phyloP scores from a whole-genome alignment of 306 rosid genomes.

The Gastrolobium villosum region DNA sequence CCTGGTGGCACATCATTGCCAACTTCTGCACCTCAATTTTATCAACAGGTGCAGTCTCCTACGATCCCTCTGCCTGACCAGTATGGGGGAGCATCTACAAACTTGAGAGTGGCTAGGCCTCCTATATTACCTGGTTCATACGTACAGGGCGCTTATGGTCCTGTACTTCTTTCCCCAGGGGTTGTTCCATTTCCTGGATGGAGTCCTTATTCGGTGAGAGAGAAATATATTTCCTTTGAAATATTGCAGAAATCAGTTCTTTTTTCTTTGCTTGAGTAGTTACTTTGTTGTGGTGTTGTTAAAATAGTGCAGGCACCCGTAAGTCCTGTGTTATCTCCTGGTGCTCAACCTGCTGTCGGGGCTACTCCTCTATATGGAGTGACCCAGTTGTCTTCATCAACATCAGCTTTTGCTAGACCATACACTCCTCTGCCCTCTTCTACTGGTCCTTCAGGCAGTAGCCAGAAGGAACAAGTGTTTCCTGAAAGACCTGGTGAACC shows the following conservation, averaged over 20 bases:
- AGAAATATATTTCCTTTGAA: slow-evolving; percentile 15
- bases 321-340: slow-evolving; percentile 83
- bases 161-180: slow-evolving; percentile 80
- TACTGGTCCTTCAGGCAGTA: slow-evolving; percentile 60
- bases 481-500: slow-evolving; percentile 93
- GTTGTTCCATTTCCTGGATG: slow-evolving; percentile 84
- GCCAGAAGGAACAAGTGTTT: slow-evolving; percentile 66
- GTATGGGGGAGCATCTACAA: slow-evolving; percentile 74
- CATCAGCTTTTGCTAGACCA: slow-evolving; percentile 76
- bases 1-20: slow-evolving; percentile 76
- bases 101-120: slow-evolving; percentile 88
- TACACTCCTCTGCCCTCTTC: slow-evolving; percentile 68
- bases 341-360: slow-evolving; percentile 81
- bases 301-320: slow-evolving; percentile 78
- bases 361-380: slow-evolving; percentile 81
- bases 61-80: slow-evolving; percentile 78
- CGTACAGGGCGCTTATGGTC: slow-evolving; percentile 87
- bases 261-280: background rate
- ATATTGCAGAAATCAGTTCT: slow-evolving; percentile 11
- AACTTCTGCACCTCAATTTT: slow-evolving; percentile 89
- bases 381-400: slow-evolving; percentile 75
- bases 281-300: slow-evolving; percentile 23
- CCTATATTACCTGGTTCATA: slow-evolving; percentile 80
- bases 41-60: slow-evolving; percentile 92
- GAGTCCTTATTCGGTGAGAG: slow-evolving; percentile 87